Evolutionary conservation across 768 basidiomycete genomes (phyloP).

Genomic region (Leucocoprinus birnbaumii): DNA sequence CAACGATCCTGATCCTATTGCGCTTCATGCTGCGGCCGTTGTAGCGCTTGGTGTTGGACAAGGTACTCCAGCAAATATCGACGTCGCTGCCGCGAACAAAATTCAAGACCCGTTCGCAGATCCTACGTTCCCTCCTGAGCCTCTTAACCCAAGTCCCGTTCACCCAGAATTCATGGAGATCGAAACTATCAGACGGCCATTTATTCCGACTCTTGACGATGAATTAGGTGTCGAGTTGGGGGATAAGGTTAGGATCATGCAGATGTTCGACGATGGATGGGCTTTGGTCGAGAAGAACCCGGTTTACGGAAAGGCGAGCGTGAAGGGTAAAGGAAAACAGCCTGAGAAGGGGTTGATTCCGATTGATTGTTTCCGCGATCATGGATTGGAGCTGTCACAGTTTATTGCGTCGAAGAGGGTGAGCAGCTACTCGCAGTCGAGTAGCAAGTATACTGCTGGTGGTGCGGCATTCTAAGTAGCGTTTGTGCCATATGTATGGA

Average conservation of each 20-base stretch:
- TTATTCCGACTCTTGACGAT: conserved; percentile 52
- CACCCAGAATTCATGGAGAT: conserved; percentile 31
- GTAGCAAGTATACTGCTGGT: neutral
- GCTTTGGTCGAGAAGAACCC: conserved; percentile 50
- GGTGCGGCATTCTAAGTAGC: neutral
- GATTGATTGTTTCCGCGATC: conserved; percentile 57
- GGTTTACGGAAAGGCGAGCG: conserved; percentile 8
- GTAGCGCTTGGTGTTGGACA: neutral
- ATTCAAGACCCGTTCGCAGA: conserved; percentile 22
- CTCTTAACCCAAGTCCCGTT: conserved; percentile 8
- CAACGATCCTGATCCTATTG: conserved; percentile 3
- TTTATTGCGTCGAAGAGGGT: conserved; percentile 11
- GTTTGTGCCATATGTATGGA: neutral
- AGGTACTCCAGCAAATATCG: neutral
- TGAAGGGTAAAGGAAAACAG: conserved; percentile 24
- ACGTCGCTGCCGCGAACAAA: conserved; percentile 3
- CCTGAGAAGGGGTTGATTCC: conserved; percentile 54
- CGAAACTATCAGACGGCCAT: conserved; percentile 54
- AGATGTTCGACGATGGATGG: conserved; percentile 72
- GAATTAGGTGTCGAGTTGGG: conserved; percentile 52
- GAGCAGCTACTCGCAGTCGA: conserved; percentile 9
- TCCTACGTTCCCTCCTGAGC: conserved; percentile 9
- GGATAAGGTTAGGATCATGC: conserved; percentile 51
- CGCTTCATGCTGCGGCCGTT: conserved; percentile 23
- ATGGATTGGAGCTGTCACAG: conserved; percentile 8